phyloP scores from a whole-genome alignment of 805 yeast species.

The Blastobotrys attinorum region DNA sequence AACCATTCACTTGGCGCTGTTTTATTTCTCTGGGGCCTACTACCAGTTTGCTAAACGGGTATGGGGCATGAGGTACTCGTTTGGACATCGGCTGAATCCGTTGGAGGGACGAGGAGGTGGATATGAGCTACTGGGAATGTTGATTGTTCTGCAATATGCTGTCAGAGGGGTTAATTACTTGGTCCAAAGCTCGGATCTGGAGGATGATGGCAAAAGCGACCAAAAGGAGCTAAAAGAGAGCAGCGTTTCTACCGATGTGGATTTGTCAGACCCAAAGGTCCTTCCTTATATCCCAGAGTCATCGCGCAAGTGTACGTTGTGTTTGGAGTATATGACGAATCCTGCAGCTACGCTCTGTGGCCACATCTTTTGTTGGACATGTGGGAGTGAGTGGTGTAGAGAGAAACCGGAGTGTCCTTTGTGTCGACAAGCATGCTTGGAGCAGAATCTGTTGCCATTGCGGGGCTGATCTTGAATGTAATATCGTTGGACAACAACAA shows the following conservation, averaged over 20 bases:
- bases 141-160: conserved; percentile 26
- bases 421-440: conserved; percentile 65
- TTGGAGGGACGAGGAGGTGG: conserved; percentile 29
- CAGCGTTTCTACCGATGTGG: conserved; percentile 27
- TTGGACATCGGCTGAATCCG: conserved; percentile 28
- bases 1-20: conserved; percentile 69
- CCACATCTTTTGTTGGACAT: conserved; percentile 87
- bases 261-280: conserved; percentile 46
- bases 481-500: neutral
- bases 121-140: conserved; percentile 62
- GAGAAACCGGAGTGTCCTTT: conserved; percentile 88
- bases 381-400: conserved; percentile 82
- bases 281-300: conserved; percentile 63
- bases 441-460: conserved; percentile 55
- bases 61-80: conserved; percentile 68
- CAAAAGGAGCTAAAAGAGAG: conserved; percentile 10
- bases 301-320: conserved; percentile 75
- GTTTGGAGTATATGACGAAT: conserved; percentile 68
- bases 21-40: conserved; percentile 76
- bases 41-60: conserved; percentile 71
- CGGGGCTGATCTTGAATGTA: conserved; percentile 16
- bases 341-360: conserved; percentile 90
- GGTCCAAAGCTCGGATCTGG: conserved; percentile 1
- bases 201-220: conserved; percentile 6
- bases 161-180: conserved; percentile 4